Percentiles rank a stretch among this genome's conserved stretches.
Conservation (phyloP, 208 protist species). For the Plasmodiophora brassicae region DNA sequence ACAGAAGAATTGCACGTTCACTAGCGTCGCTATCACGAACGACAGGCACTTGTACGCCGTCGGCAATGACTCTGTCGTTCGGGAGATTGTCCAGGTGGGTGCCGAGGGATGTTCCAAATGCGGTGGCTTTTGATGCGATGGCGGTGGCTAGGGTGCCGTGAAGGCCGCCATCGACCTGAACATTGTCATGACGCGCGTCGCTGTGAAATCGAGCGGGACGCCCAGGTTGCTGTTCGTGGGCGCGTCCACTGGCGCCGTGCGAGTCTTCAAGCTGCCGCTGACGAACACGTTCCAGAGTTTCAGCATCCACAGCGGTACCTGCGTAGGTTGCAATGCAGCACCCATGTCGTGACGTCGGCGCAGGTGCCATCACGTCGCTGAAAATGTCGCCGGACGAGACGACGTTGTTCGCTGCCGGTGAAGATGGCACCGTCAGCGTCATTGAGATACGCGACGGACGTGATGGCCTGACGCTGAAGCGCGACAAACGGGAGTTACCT, state of each 20-base stretch:
- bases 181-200: background rate
- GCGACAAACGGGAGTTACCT: conserved; percentile 41
- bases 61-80: background rate
- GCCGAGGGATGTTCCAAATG: conserved; percentile 57
- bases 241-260: conserved; percentile 80
- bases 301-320: background rate
- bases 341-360: background rate
- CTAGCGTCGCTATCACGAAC: background rate
- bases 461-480: background rate
- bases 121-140: conserved; percentile 83
- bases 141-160: conserved; percentile 70
- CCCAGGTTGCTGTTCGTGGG: conserved; percentile 84
- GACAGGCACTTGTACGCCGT: background rate
- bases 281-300: conserved; percentile 28
- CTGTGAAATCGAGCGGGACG: conserved; percentile 57
- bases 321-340: background rate
- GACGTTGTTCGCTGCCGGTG: conserved; percentile 81
- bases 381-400: conserved; percentile 78
- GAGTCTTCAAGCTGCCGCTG: conserved; percentile 76
- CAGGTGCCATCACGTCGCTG: conserved; percentile 67
- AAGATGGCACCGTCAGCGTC: conserved; percentile 62
- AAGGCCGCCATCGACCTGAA: conserved; percentile 59
- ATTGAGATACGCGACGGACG: background rate
- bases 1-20: background rate
- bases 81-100: background rate